A percentile compares a stretch with the other conserved stretches of the same genome.
These are phyloP conservation scores for Melanopsichium pennsylvanicum DNA, from an alignment of 1,284 basidiomycete species.

Conservation along the genomic window DNA sequence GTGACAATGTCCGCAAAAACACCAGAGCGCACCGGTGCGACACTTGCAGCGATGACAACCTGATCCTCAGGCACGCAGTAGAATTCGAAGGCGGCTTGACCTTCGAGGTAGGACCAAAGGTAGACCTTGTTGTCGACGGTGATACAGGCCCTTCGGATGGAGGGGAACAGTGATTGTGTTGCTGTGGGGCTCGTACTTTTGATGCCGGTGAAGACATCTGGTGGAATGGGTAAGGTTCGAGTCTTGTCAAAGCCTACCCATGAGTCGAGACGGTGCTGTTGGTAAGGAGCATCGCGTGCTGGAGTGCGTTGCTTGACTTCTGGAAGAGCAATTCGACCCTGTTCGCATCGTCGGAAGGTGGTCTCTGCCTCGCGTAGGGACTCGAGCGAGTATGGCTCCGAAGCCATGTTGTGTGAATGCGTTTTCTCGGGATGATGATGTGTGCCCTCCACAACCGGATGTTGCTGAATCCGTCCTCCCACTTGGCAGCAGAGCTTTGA, in stretches of 20 bases:
- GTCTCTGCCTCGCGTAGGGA: constrained; percentile 40
- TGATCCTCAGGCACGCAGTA: constrained; percentile 87
- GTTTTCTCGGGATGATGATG: too few species aligned
- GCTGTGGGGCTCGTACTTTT: constrained; percentile 53
- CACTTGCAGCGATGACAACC: constrained; percentile 75
- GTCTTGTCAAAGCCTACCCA: constrained; percentile 55
- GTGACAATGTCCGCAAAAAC: constrained; percentile 94
- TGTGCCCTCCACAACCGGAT: too few species aligned
- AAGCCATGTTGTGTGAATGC: constrained; percentile 27
- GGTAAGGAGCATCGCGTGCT: constrained; percentile 54
- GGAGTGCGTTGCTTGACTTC: constrained; percentile 48
- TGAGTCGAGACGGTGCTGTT: constrained; percentile 53
- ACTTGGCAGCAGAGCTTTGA: not conserved
- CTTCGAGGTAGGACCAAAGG: constrained; percentile 94
- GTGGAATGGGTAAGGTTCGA: constrained; percentile 55
- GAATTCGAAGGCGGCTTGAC: constrained; percentile 85
- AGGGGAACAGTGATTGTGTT: constrained; percentile 79
- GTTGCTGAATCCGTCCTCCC: too few species aligned
- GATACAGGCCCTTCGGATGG: constrained; percentile 94
- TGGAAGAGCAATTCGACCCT: constrained; percentile 39
- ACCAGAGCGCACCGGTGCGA: constrained; percentile 66
- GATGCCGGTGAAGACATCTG: constrained; percentile 56
- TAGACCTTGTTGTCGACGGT: constrained; percentile 93
- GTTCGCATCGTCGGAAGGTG: constrained; percentile 35
- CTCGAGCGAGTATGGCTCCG: constrained; percentile 34